A percentile compares a stretch with the other conserved stretches of the same genome.
These are phyloP conservation scores for Vitis hybrid DNA, from an alignment of 177 flowering plant genomes.

Conservation along the genomic window DNA sequence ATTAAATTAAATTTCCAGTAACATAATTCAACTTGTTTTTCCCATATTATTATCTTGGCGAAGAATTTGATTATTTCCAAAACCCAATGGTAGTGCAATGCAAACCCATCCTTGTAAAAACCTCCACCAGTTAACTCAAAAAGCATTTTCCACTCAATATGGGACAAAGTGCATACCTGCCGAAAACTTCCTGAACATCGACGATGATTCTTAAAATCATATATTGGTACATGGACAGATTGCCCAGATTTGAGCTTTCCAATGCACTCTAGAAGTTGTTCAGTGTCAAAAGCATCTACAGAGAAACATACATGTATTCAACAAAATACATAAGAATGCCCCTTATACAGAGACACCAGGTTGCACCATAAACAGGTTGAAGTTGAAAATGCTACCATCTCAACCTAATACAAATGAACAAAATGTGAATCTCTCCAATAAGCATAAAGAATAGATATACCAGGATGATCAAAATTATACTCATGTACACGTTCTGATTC, in stretches of 20 bases:
- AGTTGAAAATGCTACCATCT: neutral
- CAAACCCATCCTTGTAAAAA: neutral
- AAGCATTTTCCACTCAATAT: neutral
- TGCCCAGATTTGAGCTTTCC: constrained; percentile 69
- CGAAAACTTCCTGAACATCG: constrained; percentile 83
- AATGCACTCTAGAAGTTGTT: constrained; percentile 84
- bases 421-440: too few relatives aligned
- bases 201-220: constrained; percentile 89
- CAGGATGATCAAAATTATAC: constrained; percentile 99
- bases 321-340: neutral
- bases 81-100: neutral
- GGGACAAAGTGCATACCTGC: constrained; percentile 46
- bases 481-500: constrained; percentile 85
- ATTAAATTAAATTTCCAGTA: neutral
- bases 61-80: neutral
- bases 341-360: neutral
- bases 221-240: constrained; percentile 89
- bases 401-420: neutral
- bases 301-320: constrained; percentile 11
- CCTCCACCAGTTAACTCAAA: neutral
- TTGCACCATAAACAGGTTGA: neutral
- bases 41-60: neutral
- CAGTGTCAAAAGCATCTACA: constrained; percentile 97
- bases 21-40: neutral
- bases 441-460: constrained; percentile 30